Conservation (phyloP, 2,329 filamentous ascomycete species). For the Cladosporium sp. region DNA sequence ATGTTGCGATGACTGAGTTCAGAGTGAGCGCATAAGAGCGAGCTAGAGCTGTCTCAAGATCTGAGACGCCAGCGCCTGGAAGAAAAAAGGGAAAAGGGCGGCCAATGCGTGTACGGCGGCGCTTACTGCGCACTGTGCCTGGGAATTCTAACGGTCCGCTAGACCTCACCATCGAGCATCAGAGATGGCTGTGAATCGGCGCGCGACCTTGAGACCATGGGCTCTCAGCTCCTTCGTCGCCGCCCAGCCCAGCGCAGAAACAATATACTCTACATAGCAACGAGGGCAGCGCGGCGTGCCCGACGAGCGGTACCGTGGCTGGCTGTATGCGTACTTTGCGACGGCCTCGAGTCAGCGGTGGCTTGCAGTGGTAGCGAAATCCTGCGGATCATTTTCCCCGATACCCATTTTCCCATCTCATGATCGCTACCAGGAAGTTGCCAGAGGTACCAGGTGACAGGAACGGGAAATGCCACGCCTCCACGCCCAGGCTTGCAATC, state of each 20-base stretch:
- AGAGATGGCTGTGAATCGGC: slow-evolving; percentile 7
- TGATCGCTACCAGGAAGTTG: slow-evolving; percentile 18
- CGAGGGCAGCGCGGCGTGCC: slow-evolving; percentile 9
- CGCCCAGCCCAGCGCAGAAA: background rate
- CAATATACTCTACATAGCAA: slow-evolving; percentile 5
- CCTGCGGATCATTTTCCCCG: slow-evolving; percentile 8
- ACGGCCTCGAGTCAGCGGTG: slow-evolving; percentile 15
- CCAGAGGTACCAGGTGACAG: slow-evolving; percentile 16
- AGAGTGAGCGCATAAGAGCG: background rate
- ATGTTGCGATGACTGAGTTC: background rate
- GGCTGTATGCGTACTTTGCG: background rate
- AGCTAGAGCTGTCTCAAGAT: slow-evolving; percentile 14
- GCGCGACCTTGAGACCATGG: background rate
- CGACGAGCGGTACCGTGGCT: slow-evolving; percentile 11
- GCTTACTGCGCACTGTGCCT: slow-evolving; percentile 2
- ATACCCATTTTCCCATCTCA: slow-evolving; percentile 6
- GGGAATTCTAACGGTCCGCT: slow-evolving; percentile 1
- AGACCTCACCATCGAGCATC: background rate
- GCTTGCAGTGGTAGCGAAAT: slow-evolving; percentile 13
- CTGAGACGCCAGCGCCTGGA: slow-evolving; percentile 20
- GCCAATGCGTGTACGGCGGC: background rate
- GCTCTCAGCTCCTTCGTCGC: background rate
- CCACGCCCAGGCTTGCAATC: background rate
- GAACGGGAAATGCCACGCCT: slow-evolving; percentile 8
- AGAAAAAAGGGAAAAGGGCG: background rate